phyloP scores from a whole-genome alignment of 495 filamentous ascomycete genomes.

The Penicillium manginii region DNA sequence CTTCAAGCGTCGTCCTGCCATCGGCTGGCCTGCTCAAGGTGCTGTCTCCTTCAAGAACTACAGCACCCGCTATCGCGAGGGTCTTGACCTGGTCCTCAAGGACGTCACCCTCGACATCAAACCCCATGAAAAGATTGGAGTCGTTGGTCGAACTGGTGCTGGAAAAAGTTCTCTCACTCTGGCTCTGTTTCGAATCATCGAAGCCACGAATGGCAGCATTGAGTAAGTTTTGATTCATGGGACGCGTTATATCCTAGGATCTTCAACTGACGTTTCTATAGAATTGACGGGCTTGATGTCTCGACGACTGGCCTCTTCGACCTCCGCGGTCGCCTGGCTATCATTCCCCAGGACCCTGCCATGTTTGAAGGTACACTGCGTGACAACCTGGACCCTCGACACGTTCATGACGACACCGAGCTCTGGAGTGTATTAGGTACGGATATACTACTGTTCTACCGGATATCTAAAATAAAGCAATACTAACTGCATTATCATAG shows the following conservation, averaged over 20 bases:
- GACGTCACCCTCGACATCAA: slow-evolving; percentile 90
- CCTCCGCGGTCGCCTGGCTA: slow-evolving; percentile 86
- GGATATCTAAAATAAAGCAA: neutral
- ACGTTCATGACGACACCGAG: slow-evolving; percentile 96
- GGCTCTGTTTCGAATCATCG: slow-evolving; percentile 94
- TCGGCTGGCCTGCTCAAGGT: slow-evolving; percentile 90
- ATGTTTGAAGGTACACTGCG: slow-evolving; percentile 95
- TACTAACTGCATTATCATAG: slow-evolving; percentile 43
- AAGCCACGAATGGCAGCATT: slow-evolving; percentile 78
- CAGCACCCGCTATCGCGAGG: slow-evolving; percentile 88
- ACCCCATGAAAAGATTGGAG: slow-evolving; percentile 95
- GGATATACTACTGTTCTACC: slow-evolving; percentile 29
- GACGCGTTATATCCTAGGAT: neutral
- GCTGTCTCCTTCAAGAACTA: slow-evolving; percentile 91
- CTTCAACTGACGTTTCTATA: slow-evolving; percentile 27
- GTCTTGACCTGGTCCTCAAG: slow-evolving; percentile 89
- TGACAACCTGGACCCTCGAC: slow-evolving; percentile 94
- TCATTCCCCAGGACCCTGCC: slow-evolving; percentile 97
- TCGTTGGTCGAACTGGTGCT: slow-evolving; percentile 94
- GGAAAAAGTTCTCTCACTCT: slow-evolving; percentile 96
- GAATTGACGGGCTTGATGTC: slow-evolving; percentile 87
- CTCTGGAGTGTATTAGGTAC: slow-evolving; percentile 94
- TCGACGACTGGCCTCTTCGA: slow-evolving; percentile 89
- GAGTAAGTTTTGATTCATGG: slow-evolving; percentile 38
- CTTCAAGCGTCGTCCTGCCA: slow-evolving; percentile 79